A percentile compares a stretch with the other conserved stretches of the same genome.
phyloP scores from a whole-genome alignment of 805 yeast species.

The Spathaspora arborariae region DNA sequence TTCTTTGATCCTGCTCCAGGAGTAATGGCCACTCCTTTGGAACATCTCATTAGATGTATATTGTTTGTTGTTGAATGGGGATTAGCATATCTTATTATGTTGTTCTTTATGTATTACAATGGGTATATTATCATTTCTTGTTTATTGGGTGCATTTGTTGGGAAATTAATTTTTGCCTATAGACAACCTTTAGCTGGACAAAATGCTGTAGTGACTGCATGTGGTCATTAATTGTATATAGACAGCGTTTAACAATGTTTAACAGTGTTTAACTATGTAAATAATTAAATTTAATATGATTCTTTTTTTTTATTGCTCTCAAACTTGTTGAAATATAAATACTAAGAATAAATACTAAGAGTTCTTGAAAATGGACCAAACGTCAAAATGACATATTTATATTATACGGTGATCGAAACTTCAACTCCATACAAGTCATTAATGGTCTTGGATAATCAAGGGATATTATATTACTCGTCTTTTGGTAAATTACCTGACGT shows the following conservation, averaged over 20 bases:
- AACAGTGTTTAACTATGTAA: not conserved
- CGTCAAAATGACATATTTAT: conserved; percentile 8
- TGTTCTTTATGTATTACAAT: conserved; percentile 72
- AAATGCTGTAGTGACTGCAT: not conserved
- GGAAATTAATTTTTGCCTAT: conserved; percentile 50
- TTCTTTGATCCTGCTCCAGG: conserved; percentile 14
- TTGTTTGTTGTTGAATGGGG: conserved; percentile 61
- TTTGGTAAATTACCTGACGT: conserved; percentile 10
- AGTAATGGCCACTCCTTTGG: conserved; percentile 39
- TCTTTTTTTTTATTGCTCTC: not conserved
- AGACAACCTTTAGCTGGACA: conserved; percentile 32
- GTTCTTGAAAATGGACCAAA: too few species aligned
- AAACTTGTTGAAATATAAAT: too few species aligned
- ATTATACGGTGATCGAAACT: conserved; percentile 11
- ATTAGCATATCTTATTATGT: conserved; percentile 61
- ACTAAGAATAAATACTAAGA: too few species aligned
- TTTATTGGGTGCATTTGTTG: conserved; percentile 58
- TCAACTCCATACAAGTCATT: conserved; percentile 9
- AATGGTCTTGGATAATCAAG: conserved; percentile 13
- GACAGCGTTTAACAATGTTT: not conserved
- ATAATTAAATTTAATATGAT: not conserved
- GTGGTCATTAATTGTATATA: conserved; percentile 3
- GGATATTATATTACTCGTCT: conserved; percentile 18
- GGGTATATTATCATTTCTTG: conserved; percentile 65
- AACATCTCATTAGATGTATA: conserved; percentile 48